These are phyloP conservation scores for Mortierella claussenii DNA, from an alignment of 192 early-diverging fungal genomes.

Conservation along the genomic window DNA sequence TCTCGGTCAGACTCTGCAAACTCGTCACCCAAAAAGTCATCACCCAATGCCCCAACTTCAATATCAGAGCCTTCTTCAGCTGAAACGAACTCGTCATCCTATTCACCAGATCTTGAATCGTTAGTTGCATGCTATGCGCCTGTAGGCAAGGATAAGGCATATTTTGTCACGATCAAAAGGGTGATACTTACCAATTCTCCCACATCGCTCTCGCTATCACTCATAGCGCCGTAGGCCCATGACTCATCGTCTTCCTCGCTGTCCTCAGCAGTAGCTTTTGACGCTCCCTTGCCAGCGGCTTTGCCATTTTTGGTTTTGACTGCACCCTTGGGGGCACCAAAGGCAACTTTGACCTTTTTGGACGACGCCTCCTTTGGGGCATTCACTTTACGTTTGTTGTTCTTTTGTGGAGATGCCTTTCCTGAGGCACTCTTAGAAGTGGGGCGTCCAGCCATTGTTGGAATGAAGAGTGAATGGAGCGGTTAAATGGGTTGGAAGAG, in stretches of 20 bases:
- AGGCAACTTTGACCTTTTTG: constrained; percentile 37
- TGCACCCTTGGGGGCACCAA: constrained; percentile 8
- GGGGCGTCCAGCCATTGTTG: constrained; percentile 39
- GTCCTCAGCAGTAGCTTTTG: constrained; percentile 9
- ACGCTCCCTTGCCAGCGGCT: constrained; percentile 6
- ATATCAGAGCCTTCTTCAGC: constrained; percentile 59
- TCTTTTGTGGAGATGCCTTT: constrained; percentile 22
- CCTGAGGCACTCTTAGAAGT: constrained; percentile 10
- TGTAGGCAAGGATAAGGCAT: too few species aligned
- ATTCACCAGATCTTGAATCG: neutral
- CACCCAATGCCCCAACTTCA: constrained; percentile 39
- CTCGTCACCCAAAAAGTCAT: constrained; percentile 53
- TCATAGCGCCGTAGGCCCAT: constrained; percentile 49
- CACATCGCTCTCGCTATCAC: constrained; percentile 34
- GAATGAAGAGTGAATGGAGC: constrained; percentile 4
- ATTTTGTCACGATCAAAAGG: too few species aligned
- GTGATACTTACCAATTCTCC: constrained; percentile 29
- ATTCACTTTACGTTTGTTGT: constrained; percentile 41
- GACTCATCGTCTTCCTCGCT: constrained; percentile 47
- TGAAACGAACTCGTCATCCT: constrained; percentile 50
- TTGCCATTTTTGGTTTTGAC: constrained; percentile 16
- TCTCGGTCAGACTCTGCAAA: constrained; percentile 63
- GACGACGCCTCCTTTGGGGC: constrained; percentile 8
- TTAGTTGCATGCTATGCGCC: too few species aligned
- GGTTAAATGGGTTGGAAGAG: too few species aligned